Evolutionary conservation across 1,284 basidiomycete genomes (phyloP).

Genomic region (Trametes pubescens): DNA sequence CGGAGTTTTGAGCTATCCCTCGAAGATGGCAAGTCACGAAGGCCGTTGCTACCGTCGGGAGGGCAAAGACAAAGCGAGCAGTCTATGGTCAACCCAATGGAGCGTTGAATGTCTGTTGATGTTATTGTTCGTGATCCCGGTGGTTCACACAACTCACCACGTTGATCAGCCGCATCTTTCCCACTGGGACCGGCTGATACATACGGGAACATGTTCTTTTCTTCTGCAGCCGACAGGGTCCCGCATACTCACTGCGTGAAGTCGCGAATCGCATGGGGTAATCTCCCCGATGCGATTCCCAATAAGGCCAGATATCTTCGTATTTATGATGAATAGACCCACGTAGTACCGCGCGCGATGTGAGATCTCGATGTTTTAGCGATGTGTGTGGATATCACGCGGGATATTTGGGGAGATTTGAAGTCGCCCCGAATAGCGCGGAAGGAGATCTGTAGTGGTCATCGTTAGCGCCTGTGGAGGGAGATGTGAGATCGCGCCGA

Average conservation of each 20-base stretch:
- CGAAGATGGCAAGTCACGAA: too few relatives aligned
- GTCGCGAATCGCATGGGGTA: neutral
- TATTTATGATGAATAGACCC: neutral
- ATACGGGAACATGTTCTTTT: too few relatives aligned
- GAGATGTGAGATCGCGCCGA: neutral
- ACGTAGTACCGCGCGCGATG: neutral
- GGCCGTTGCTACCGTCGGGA: too few relatives aligned
- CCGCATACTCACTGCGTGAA: slow-evolving; percentile 6
- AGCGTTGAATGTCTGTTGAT: too few relatives aligned
- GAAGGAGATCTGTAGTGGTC: neutral
- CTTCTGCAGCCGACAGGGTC: too few relatives aligned
- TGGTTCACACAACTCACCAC: too few relatives aligned
- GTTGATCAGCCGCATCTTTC: too few relatives aligned
- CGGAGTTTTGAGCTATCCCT: too few relatives aligned
- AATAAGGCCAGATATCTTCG: neutral
- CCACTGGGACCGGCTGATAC: too few relatives aligned
- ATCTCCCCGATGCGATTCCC: neutral
- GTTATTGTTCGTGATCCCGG: too few relatives aligned
- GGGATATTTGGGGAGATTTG: neutral
- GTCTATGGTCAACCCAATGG: too few relatives aligned
- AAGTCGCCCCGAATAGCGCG: neutral
- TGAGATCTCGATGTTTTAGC: neutral
- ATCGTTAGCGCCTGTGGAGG: neutral
- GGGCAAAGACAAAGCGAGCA: too few relatives aligned
- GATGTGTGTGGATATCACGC: neutral